Evolutionary conservation across 2,329 filamentous ascomycete genomes (phyloP), one percentile per base, ranked within the genome.

Genomic region (Apiospora hydei): DNA sequence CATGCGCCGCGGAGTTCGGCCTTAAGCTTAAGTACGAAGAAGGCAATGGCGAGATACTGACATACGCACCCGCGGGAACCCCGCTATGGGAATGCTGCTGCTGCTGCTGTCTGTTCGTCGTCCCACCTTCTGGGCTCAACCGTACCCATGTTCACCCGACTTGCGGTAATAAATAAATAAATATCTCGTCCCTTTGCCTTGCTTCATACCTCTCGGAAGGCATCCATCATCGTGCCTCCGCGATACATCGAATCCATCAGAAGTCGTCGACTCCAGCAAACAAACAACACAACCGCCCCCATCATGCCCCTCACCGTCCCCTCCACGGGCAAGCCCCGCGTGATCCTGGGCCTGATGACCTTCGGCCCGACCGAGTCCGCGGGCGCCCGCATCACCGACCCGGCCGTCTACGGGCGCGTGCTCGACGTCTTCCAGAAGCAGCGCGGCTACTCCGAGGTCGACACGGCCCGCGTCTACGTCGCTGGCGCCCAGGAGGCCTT

Each of bases 341-440:
- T 94, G 77, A 94, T 97, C 85, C 90, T 97, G 51, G 94, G 94
- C 75, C 87, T 95, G 71, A 96, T 97, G 94, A 95, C 92, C 79
- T 95, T 94, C 84, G 93, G 92, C 43, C 90, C 93, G 2, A 88
- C 89, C 72, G 86, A 87, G 72, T 76, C 80, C 16, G 76, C 79
- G 16, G 94, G 93, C 47, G 93, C 92, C 64, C 91, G 94, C 66
- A 91, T 97, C 78, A 95, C 93, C 13, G 84, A 86, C 71, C 44
- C 87, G 2, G 81, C 89, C 72, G 91, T 93, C 61, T 94, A 92
- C 84, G 93, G 91, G 77, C 88, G 88, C 76, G 88, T 88, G 61
- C 89, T 97, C 49, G 92, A 96, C 80, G 86, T 91, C 75, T 90
- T 97, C 79, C 93, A 96, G 81, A 84, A 86, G n/a, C 34, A 64